These are phyloP conservation scores for Pseudozyma thailandica DNA, from an alignment of 1,284 basidiomycete genomes.

Conservation along the genomic window DNA sequence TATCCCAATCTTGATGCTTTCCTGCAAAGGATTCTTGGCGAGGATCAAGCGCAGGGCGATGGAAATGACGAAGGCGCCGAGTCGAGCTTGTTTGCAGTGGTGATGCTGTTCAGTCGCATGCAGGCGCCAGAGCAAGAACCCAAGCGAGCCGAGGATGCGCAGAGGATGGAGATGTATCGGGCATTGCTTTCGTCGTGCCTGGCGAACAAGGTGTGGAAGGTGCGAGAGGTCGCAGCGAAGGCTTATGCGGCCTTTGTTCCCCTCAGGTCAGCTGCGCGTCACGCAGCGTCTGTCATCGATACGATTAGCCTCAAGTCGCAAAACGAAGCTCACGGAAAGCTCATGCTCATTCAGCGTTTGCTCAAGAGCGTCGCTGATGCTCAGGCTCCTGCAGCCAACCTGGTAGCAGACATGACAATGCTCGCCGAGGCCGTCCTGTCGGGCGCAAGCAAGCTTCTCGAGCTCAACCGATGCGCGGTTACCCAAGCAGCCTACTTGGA, in stretches of 20 bases:
- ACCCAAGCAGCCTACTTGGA: conserved; percentile 54
- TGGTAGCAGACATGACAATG: conserved; percentile 8
- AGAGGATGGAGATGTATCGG: conserved; percentile 17
- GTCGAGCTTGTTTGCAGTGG: conserved; percentile 56
- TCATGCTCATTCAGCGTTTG: conserved; percentile 40
- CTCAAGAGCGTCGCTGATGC: conserved; percentile 35
- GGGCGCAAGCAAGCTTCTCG: conserved; percentile 35
- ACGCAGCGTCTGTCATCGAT: conserved; percentile 10
- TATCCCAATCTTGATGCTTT: conserved; percentile 43
- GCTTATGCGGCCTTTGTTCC: conserved; percentile 47
- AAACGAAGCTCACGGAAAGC: conserved; percentile 53
- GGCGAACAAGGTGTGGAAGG: conserved; percentile 51
- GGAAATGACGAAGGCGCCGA: conserved; percentile 24
- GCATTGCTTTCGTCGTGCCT: conserved; percentile 41
- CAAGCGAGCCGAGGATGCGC: conserved; percentile 13
- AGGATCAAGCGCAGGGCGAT: conserved; percentile 3
- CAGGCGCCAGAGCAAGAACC: conserved; percentile 42
- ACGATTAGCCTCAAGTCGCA: conserved; percentile 35
- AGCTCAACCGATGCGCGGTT: conserved; percentile 41
- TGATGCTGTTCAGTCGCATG: conserved; percentile 58
- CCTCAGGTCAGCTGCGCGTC: conserved; percentile 6
- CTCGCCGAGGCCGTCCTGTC: conserved; percentile 9
- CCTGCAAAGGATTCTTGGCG: conserved; percentile 27
- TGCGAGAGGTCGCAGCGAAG: conserved; percentile 51
- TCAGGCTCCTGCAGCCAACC: conserved; percentile 13